Evolutionary conservation across 129 eudicot genomes (phyloP).

Genomic region (Flaveria linearis): DNA sequence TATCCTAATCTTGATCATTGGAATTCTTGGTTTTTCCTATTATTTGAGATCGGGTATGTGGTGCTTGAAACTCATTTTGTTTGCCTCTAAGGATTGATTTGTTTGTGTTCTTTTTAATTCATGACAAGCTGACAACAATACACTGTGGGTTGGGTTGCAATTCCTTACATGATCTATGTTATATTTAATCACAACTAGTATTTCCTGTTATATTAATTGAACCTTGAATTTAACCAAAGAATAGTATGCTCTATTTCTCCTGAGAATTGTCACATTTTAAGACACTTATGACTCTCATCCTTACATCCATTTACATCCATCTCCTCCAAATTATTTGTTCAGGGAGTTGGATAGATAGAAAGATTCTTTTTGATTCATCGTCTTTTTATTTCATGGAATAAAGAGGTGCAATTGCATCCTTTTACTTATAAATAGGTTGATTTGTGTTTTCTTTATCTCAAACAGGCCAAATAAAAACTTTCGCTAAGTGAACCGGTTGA

Average conservation of each 20-base stretch:
- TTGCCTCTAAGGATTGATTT: background rate
- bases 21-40: background rate
- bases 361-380: background rate
- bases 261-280: background rate
- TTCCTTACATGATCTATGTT: background rate
- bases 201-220: background rate
- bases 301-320: background rate
- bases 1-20: slow-evolving; percentile 19
- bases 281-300: background rate
- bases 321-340: background rate
- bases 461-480: too few species aligned
- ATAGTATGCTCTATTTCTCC: too few species aligned
- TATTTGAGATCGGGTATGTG: background rate
- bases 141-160: background rate
- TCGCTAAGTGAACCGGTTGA: background rate
- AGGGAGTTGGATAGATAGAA: background rate
- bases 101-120: background rate
- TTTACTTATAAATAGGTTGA: background rate
- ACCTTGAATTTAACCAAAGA: too few species aligned
- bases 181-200: background rate
- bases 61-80: background rate
- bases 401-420: too few species aligned
- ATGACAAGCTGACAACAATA: background rate
- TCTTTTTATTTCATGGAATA: background rate
- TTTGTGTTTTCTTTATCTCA: background rate